Evolutionary conservation across 352 stramenopile species (phyloP).

Genomic region (Lagenidium sp.): DNA sequence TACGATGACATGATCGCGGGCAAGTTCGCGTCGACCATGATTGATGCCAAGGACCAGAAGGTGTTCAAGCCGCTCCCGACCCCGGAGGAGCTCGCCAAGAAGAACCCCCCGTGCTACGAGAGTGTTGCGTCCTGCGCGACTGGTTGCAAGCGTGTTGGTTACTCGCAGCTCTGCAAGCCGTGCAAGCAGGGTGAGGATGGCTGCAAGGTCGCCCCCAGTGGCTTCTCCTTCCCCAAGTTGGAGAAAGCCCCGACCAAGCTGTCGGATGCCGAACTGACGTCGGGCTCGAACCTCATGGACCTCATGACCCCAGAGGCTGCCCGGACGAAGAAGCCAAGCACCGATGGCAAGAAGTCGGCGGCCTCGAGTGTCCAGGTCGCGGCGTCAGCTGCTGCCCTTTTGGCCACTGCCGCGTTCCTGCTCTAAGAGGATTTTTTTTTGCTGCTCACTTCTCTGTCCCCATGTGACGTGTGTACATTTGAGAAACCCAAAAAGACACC

Average conservation of each 20-base stretch:
- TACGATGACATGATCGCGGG: conserved; percentile 31
- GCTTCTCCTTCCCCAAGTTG: conserved; percentile 57
- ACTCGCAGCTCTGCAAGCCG: conserved; percentile 61
- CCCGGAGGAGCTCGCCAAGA: conserved; percentile 23
- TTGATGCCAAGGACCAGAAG: conserved; percentile 14
- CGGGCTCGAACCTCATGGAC: no score
- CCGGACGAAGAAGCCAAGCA: no score
- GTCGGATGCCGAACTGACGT: conserved; percentile 8
- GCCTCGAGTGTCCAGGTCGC: no score
- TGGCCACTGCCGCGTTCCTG: no score
- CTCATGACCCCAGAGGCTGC: no score
- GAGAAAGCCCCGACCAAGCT: conserved; percentile 29
- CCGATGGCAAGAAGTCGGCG: no score
- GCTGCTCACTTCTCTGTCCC: no score
- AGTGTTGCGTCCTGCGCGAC: conserved; percentile 38
- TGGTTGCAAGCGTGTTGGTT: conserved; percentile 55
- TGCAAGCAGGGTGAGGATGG: conserved; percentile 29
- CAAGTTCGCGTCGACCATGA: conserved; percentile 29
- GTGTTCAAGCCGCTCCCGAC: conserved; percentile 33
- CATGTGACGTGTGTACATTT: no score
- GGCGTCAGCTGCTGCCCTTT: no score
- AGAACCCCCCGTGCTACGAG: conserved; percentile 69
- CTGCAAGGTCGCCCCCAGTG: conserved; percentile 25
- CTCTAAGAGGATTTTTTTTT: no score
- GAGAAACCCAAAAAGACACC: no score